These are phyloP conservation scores for Serendipita sp. DNA, from an alignment of 768 basidiomycete species.

Conservation along the genomic window DNA sequence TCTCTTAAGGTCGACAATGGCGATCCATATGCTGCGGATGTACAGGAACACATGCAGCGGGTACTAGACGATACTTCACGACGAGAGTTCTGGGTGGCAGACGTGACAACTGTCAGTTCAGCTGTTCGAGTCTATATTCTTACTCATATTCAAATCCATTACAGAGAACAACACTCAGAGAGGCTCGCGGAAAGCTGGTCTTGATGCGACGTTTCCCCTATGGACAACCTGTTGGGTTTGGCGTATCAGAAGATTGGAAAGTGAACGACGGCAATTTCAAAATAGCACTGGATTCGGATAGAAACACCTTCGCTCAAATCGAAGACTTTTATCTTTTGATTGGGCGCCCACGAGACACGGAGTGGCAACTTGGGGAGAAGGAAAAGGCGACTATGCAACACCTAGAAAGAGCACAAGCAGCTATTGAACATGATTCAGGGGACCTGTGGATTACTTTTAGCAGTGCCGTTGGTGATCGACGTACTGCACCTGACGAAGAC, in stretches of 20 bases:
- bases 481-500: not conserved
- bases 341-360: not conserved
- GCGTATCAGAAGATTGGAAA: not conserved
- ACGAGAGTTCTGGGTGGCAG: not conserved
- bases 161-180: not conserved
- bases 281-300: not conserved
- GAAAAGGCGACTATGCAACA: not conserved
- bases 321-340: not conserved
- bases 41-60: not conserved
- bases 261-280: slow-evolving; percentile 1
- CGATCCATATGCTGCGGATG: not conserved
- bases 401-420: not conserved
- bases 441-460: slow-evolving; percentile 1
- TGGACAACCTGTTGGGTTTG: not conserved
- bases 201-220: not conserved
- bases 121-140: not conserved
- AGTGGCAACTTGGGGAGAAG: not conserved
- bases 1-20: slow-evolving; percentile 2
- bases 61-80: not conserved
- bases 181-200: not conserved
- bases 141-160: not conserved
- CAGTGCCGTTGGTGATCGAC: not conserved
- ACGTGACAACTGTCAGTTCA: not conserved
- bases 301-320: not conserved
- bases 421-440: not conserved